These are phyloP conservation scores for Balakata baccata DNA, from an alignment of 345 rosid genomes.

Conservation along the genomic window DNA sequence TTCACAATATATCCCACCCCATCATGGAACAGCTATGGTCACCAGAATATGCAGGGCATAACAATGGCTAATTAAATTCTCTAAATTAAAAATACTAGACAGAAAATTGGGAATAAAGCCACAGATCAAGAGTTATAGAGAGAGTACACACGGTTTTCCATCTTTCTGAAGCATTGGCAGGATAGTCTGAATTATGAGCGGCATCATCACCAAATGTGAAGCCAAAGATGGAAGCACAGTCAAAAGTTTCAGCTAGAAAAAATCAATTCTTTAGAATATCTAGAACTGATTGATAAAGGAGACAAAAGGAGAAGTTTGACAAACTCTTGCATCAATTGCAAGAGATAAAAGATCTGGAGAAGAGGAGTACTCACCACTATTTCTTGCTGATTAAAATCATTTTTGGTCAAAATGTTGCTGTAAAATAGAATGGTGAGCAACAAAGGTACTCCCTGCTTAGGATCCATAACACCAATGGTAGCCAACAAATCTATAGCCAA, in stretches of 20 bases:
- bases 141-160: slow-evolving; percentile 57
- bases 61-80: slow-evolving; percentile 6
- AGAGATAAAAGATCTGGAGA: slow-evolving; percentile 9
- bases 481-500: slow-evolving; percentile 58
- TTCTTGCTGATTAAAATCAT: slow-evolving; percentile 36
- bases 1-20: background rate
- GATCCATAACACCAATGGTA: slow-evolving; percentile 56
- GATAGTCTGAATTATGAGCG: slow-evolving; percentile 75
- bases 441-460: slow-evolving; percentile 71
- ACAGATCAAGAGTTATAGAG: slow-evolving; percentile 15
- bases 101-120: slow-evolving; percentile 5
- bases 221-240: slow-evolving; percentile 83
- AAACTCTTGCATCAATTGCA: slow-evolving; percentile 16
- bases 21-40: background rate
- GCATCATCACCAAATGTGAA: slow-evolving; percentile 76
- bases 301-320: slow-evolving; percentile 13
- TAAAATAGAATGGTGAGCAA: slow-evolving; percentile 69
- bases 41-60: slow-evolving; percentile 5
- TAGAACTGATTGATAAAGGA: slow-evolving; percentile 12
- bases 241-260: slow-evolving; percentile 70
- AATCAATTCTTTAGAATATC: background rate
- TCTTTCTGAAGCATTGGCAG: slow-evolving; percentile 75
- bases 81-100: background rate
- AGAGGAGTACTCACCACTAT: slow-evolving; percentile 53
- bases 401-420: slow-evolving; percentile 62